These are phyloP conservation scores for Acorus gramineus DNA, from an alignment of 106 monocot genomes.

Conservation along the genomic window DNA sequence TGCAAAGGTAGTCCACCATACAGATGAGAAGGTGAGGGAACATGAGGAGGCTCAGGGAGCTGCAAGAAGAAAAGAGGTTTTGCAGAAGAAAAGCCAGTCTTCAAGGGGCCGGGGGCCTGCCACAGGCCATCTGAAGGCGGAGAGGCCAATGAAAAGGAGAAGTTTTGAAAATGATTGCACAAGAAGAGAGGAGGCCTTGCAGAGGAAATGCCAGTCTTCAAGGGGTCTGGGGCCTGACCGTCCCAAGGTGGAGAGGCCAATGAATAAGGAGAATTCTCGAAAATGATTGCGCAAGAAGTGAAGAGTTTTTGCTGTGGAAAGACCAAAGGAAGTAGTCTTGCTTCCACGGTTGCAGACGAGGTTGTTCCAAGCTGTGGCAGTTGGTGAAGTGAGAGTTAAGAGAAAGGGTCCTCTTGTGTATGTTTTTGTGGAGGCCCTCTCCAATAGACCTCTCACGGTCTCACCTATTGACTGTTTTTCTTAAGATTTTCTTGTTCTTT, in stretches of 20 bases:
- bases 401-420: constrained; percentile 5
- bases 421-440: too few species aligned
- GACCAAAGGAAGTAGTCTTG: constrained; percentile 64
- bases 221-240: neutral
- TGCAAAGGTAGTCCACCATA: constrained; percentile 43
- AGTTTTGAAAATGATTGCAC: constrained; percentile 13
- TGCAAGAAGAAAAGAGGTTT: constrained; percentile 31
- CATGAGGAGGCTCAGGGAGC: constrained; percentile 47
- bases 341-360: constrained; percentile 77
- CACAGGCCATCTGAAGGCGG: too few species aligned
- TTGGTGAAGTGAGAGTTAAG: constrained; percentile 78
- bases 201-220: constrained; percentile 11
- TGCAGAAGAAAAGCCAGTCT: constrained; percentile 14
- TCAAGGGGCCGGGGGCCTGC: neutral
- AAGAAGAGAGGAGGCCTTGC: constrained; percentile 32
- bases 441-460: too few species aligned
- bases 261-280: constrained; percentile 16
- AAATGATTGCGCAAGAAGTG: constrained; percentile 26
- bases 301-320: constrained; percentile 66
- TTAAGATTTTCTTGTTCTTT: too few species aligned
- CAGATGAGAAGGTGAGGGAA: constrained; percentile 45
- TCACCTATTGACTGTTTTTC: too few species aligned
- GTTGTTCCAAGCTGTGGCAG: constrained; percentile 72
- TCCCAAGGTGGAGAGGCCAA: too few species aligned
- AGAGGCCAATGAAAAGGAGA: constrained; percentile 13